phyloP scores from a whole-genome alignment of 169 alveolate species.

The Toxoplasma gondii region DNA sequence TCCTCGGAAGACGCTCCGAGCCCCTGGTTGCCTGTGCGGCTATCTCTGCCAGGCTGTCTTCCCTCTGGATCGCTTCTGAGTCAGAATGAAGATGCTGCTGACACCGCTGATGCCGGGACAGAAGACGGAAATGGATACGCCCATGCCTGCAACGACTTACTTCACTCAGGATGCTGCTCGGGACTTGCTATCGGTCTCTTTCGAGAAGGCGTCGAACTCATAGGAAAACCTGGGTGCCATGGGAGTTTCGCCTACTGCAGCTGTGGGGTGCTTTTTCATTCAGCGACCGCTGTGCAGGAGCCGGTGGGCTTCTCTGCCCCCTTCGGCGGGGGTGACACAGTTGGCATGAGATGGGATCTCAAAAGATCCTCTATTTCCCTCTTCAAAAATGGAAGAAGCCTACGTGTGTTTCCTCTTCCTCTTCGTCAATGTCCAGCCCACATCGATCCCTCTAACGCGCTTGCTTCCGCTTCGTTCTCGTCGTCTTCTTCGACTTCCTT shows the following conservation, averaged over 20 bases:
- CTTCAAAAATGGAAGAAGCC: conserved; percentile 70
- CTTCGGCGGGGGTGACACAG: conserved; percentile 68
- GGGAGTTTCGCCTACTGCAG: conserved; percentile 72
- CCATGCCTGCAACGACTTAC: neutral
- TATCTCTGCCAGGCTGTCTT: neutral
- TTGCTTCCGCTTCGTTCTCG: neutral
- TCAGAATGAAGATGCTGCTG: neutral
- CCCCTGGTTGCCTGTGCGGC: no score
- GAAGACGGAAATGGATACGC: neutral
- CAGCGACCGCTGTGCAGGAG: conserved; percentile 49
- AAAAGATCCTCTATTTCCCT: conserved; percentile 50
- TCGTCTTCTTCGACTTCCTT: neutral
- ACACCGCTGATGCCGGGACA: neutral
- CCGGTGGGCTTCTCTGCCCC: conserved; percentile 59
- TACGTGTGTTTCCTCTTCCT: conserved; percentile 29
- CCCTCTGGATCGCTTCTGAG: neutral
- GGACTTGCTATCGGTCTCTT: conserved; percentile 66
- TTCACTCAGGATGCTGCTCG: neutral
- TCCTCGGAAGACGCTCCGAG: no score
- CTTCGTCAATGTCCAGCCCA: neutral
- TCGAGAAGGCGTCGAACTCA: conserved; percentile 68
- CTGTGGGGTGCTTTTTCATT: conserved; percentile 60
- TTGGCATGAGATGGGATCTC: conserved; percentile 69
- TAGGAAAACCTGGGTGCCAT: conserved; percentile 60
- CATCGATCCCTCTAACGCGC: neutral